phyloP scores from a whole-genome alignment of 129 eudicot species.

The Ambrosia trifida region DNA sequence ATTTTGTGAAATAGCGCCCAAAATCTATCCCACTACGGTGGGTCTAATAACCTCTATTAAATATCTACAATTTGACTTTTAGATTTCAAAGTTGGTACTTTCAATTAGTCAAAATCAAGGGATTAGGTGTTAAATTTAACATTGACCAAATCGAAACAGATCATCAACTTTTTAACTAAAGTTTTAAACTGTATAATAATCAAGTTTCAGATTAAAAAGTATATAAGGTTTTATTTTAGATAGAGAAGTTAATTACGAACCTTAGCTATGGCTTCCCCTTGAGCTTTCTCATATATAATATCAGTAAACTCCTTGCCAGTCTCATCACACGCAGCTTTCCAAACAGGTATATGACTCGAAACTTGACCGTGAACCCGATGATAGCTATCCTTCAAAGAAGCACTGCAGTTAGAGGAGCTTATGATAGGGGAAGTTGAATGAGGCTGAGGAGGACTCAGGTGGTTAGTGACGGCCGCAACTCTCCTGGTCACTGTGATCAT shows the following conservation, averaged over 20 bases:
- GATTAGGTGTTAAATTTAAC: background rate
- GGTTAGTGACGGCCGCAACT: conserved; percentile 57
- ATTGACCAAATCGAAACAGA: background rate
- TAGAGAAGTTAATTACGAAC: conserved; percentile 23
- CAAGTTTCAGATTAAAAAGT: background rate
- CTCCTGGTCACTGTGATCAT: conserved; percentile 46
- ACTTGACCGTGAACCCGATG: conserved; percentile 82
- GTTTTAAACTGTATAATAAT: background rate
- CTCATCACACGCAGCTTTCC: conserved; percentile 66
- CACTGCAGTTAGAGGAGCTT: conserved; percentile 37
- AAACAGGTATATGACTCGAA: conserved; percentile 45
- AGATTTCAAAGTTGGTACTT: background rate
- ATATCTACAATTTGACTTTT: background rate
- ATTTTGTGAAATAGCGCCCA: no score
- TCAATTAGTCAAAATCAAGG: no score
- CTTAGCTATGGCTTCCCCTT: conserved; percentile 93
- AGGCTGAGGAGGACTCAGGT: conserved; percentile 43
- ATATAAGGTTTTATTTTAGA: background rate
- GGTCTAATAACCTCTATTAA: background rate
- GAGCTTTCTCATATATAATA: conserved; percentile 84
- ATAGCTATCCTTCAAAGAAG: conserved; percentile 59
- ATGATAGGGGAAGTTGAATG: conserved; percentile 7
- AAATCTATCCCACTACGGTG: no score
- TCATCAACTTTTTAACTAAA: background rate
- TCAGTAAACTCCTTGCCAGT: conserved; percentile 65